Conservation (phyloP, 495 filamentous ascomycete genomes). For the Penicillium flavigenum region DNA sequence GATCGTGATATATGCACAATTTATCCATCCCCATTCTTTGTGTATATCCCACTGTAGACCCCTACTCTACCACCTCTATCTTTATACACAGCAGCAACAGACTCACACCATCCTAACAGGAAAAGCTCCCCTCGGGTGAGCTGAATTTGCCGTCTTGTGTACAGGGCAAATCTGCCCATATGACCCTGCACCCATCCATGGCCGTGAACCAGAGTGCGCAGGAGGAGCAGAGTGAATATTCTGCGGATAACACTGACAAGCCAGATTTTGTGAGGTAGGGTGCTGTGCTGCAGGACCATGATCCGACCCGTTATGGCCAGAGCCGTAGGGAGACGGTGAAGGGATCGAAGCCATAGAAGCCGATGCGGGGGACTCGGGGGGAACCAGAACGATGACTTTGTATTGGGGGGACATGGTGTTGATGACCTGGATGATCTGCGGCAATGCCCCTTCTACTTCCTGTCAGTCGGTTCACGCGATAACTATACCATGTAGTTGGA, state of each 20-base stretch:
- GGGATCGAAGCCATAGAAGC: not conserved
- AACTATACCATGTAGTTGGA: not conserved
- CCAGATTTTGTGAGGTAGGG: not conserved
- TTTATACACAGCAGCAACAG: not conserved
- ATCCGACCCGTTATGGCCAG: not conserved
- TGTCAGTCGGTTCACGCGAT: not conserved
- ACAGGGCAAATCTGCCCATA: slow-evolving; percentile 3
- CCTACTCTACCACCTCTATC: not conserved
- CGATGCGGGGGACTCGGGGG: slow-evolving; percentile 6
- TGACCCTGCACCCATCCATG: slow-evolving; percentile 1
- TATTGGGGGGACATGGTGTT: slow-evolving; percentile 20
- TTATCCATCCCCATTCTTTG: not conserved
- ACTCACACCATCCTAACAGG: slow-evolving; percentile 5
- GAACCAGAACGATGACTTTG: slow-evolving; percentile 23
- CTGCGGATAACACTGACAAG: slow-evolving; percentile 12
- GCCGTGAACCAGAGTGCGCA: not conserved
- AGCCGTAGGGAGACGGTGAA: not conserved
- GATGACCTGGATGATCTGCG: slow-evolving; percentile 25
- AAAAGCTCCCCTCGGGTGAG: not conserved
- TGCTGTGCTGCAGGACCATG: not conserved
- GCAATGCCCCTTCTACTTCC: slow-evolving; percentile 19
- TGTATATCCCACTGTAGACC: not conserved
- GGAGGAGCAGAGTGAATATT: not conserved
- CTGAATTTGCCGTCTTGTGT: slow-evolving; percentile 10
- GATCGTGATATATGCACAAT: slow-evolving; percentile 1